Evolutionary conservation across 805 yeast genomes (phyloP), one percentile per base, ranked within the genome.

Genomic region (Candida boidinii): DNA sequence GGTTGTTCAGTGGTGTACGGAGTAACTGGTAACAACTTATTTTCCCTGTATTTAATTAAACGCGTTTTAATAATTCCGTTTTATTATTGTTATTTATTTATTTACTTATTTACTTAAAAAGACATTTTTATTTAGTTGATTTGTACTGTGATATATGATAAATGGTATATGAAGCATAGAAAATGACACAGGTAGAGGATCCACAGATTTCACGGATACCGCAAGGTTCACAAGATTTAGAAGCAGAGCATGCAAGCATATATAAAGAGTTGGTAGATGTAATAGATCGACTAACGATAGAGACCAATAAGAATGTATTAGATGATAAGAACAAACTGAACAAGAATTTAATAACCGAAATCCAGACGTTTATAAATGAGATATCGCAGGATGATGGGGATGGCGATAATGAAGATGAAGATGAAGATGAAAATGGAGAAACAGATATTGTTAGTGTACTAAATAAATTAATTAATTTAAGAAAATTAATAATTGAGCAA

Each of bases 271-370:
- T 65, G 11, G 37, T 62, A 4, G 29, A 39, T 13, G 38, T 51
- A 0, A 33, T 64, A 17, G 70, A 66, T 34, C 41, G 48, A 13
- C 39, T 66, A 7, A 36, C 56, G 33, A 33, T 42, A 8, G 34
- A 36, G 17, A 39, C 52, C 4, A 34, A 34, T 13, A 14, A 29
- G n/a, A 23, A 28, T 8, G 24, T 40, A n/a, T 21, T 23, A 7
- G 28, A 31, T 12, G 36, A 35, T 18, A 21, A 34, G 3, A 25
- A 28, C 5, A 34, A 33, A 8, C 18, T 39, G 14, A 38, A 35
- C 9, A 19, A 9, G 9, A 9, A 19, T 9, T 9, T 9, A 13
- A 23, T 5, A 23, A 23, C 23, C 12, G 28, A 19, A 22, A 16
- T 16, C 7, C n/a, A 23, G 23, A 5, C 11, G 4, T 16, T 23